phyloP scores from a whole-genome alignment of 1,139 yeast genomes.

The Yamadazyma siamensis region DNA sequence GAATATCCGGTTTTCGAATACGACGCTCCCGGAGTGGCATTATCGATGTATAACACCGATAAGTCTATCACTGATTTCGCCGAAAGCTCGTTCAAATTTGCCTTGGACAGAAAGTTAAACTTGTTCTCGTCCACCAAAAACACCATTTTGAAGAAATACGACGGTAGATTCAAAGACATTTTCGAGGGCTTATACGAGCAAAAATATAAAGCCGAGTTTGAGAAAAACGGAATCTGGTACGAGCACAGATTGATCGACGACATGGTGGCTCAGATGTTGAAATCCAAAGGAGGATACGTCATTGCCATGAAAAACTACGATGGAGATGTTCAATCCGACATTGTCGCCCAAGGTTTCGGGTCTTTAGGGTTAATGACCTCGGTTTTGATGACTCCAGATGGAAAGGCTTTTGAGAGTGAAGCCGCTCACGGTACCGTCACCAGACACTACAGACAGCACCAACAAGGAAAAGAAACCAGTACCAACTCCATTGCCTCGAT shows the following conservation, averaged over 20 bases:
- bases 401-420: constrained; percentile 77
- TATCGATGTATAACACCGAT: constrained; percentile 82
- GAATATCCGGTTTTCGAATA: constrained; percentile 48
- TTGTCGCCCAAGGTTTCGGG: constrained; percentile 85
- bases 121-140: constrained; percentile 73
- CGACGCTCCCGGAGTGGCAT: constrained; percentile 66
- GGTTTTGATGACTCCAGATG: constrained; percentile 81
- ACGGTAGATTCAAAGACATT: constrained; percentile 78
- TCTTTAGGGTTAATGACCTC: constrained; percentile 84
- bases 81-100: constrained; percentile 73
- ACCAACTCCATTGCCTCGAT: constrained; percentile 84
- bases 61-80: constrained; percentile 79
- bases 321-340: constrained; percentile 84
- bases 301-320: constrained; percentile 84
- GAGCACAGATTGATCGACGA: constrained; percentile 84
- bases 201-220: constrained; percentile 56
- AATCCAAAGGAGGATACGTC: constrained; percentile 78
- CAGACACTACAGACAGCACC: constrained; percentile 81
- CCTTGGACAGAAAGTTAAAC: constrained; percentile 62
- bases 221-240: constrained; percentile 66
- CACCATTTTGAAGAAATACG: constrained; percentile 78
- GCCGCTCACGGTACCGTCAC: constrained; percentile 91
- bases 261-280: constrained; percentile 87
- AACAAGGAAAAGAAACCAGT: constrained; percentile 79
- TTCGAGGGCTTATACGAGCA: constrained; percentile 64